phyloP scores from a whole-genome alignment of 1,284 basidiomycete genomes.

The Rhodotorula sp. region DNA sequence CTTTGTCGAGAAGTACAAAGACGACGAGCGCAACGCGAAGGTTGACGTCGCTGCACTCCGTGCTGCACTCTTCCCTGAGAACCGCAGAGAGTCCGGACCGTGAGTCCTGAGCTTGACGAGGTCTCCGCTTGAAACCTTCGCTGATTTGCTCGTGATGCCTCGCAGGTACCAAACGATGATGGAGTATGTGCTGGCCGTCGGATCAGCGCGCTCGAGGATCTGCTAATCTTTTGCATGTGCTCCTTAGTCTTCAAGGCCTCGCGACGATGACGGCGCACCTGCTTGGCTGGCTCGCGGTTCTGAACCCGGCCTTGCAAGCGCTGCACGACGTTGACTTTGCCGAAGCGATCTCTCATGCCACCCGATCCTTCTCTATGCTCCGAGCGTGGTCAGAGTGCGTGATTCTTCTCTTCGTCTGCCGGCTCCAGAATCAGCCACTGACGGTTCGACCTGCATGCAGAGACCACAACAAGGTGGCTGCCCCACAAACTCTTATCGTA shows the following conservation, averaged over 20 bases:
- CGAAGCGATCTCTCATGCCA: neutral
- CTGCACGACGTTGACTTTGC: constrained; percentile 13
- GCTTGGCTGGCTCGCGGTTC: constrained; percentile 8
- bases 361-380: neutral
- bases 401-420: too few relatives aligned
- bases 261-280: constrained; percentile 6
- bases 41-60: neutral
- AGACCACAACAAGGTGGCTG: constrained; percentile 14
- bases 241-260: constrained; percentile 6
- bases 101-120: neutral
- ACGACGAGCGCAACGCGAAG: constrained; percentile 6
- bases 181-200: neutral
- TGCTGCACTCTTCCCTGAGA: constrained; percentile 2
- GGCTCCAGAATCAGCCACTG: neutral
- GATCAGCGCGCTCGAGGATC: fast-evolving
- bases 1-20: constrained; percentile 12
- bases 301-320: constrained; percentile 6
- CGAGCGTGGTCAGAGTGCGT: constrained; percentile 1
- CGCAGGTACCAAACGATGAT: constrained; percentile 2
- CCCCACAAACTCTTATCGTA: constrained; percentile 18
- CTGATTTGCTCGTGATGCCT: neutral
- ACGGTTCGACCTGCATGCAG: neutral
- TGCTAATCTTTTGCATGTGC: too few relatives aligned
- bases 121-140: too few relatives aligned
- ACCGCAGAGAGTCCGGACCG: neutral